Evolutionary conservation across 148 eudicot species (phyloP).

Genomic region (Euryodendron excelsum): DNA sequence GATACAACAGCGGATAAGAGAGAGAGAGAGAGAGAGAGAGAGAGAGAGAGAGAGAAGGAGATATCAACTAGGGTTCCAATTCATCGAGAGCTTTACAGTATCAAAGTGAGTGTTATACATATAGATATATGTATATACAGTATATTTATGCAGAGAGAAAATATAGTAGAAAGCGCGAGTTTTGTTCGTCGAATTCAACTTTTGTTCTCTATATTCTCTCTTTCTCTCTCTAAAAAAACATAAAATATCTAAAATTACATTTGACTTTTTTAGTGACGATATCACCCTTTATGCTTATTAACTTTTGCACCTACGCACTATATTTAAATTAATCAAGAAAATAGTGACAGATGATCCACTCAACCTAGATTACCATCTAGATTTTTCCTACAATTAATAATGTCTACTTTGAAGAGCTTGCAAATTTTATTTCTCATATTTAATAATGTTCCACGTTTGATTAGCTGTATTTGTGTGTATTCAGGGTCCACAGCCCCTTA

Average conservation of each 20-base stretch:
- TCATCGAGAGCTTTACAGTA: background rate
- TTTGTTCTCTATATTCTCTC: background rate
- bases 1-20: background rate
- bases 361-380: background rate
- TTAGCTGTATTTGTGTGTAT: too few relatives aligned
- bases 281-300: background rate
- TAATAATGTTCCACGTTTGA: background rate
- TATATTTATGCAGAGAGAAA: background rate
- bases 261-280: background rate
- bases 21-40: background rate
- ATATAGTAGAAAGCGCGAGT: background rate
- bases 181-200: background rate
- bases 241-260: background rate
- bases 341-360: background rate
- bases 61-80: background rate
- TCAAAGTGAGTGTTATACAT: conserved; percentile 2
- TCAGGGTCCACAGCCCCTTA: too few relatives aligned
- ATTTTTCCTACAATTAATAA: background rate
- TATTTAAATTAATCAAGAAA: background rate
- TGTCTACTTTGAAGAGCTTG: background rate
- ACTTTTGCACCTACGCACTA: background rate
- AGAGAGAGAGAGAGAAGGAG: background rate
- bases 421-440: background rate
- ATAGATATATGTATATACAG: background rate
- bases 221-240: background rate